A percentile compares a stretch with the other conserved stretches of the same genome.
Evolutionary conservation across 2,329 filamentous ascomycete species (phyloP).

Genomic region (Torrubiella hemipterigena): DNA sequence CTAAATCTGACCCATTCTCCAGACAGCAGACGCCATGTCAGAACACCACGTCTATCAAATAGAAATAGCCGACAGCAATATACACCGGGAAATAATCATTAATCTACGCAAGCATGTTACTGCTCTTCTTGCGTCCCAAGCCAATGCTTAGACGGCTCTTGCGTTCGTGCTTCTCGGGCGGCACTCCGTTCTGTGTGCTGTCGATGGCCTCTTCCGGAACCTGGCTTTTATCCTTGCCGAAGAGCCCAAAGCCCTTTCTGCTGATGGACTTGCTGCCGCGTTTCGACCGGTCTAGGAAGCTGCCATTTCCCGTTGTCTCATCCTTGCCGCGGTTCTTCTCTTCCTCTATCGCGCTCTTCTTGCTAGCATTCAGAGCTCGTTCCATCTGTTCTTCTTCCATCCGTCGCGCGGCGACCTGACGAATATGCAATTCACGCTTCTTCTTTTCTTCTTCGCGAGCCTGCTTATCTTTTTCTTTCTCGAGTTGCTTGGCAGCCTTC

Average conservation of each 20-base stretch:
- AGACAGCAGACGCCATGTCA: too few relatives aligned
- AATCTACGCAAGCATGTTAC: conserved; percentile 24
- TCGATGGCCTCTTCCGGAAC: conserved; percentile 14
- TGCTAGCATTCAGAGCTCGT: conserved; percentile 54
- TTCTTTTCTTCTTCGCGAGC: conserved; percentile 25
- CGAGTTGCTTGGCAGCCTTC: conserved; percentile 45
- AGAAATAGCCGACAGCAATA: not conserved
- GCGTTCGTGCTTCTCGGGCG: conserved; percentile 34
- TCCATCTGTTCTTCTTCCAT: conserved; percentile 51
- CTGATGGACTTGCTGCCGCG: conserved; percentile 69
- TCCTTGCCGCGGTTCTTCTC: conserved; percentile 28
- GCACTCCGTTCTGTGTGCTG: conserved; percentile 13
- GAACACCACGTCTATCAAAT: not conserved
- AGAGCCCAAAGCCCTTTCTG: conserved; percentile 60
- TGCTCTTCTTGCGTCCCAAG: conserved; percentile 61
- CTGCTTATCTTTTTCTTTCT: conserved; percentile 28
- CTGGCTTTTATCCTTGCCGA: conserved; percentile 41
- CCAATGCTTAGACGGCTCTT: conserved; percentile 57
- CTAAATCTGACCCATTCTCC: too few relatives aligned
- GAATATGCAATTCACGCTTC: conserved; percentile 41
- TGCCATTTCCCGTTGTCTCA: conserved; percentile 25
- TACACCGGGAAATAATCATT: not conserved
- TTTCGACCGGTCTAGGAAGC: conserved; percentile 53
- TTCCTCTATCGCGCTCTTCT: conserved; percentile 45
- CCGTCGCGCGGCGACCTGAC: conserved; percentile 36